Conservation (phyloP, 2,329 filamentous ascomycete species). For the Colletotrichum sp. region DNA sequence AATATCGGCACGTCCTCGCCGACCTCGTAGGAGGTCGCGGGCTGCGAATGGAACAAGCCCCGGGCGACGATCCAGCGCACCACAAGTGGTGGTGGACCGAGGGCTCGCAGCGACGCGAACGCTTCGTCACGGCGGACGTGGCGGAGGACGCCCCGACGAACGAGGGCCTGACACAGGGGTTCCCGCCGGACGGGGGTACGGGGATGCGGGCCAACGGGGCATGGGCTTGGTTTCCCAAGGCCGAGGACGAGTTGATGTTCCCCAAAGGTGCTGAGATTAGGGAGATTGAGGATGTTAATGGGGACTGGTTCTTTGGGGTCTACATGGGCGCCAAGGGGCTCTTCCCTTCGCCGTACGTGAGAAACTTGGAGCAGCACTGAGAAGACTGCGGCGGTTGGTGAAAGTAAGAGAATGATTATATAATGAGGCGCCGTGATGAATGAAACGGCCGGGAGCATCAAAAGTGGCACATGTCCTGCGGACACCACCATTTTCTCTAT, state of each 20-base stretch:
- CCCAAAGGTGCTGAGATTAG: slow-evolving; percentile 82
- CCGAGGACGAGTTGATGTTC: slow-evolving; percentile 80
- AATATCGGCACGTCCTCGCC: slow-evolving; percentile 69
- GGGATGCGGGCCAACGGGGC: slow-evolving; percentile 68
- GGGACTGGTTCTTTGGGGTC: slow-evolving; percentile 86
- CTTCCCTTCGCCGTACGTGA: slow-evolving; percentile 81
- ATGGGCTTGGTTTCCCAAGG: slow-evolving; percentile 79
- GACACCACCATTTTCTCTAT: neutral
- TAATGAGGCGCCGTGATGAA: neutral
- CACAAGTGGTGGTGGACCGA: slow-evolving; percentile 60
- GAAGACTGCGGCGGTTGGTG: neutral
- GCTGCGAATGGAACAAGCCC: slow-evolving; percentile 63
- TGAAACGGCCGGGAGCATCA: neutral
- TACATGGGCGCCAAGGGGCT: slow-evolving; percentile 83
- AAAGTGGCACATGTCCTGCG: neutral
- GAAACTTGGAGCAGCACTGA: slow-evolving; percentile 39
- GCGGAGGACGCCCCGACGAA: slow-evolving; percentile 44
- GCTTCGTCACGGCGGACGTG: slow-evolving; percentile 58
- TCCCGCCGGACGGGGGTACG: slow-evolving; percentile 78
- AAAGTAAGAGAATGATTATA: neutral
- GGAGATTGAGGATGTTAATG: slow-evolving; percentile 87
- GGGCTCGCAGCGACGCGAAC: slow-evolving; percentile 42
- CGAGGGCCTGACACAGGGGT: slow-evolving; percentile 39
- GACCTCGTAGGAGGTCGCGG: slow-evolving; percentile 81
- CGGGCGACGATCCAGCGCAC: slow-evolving; percentile 32